phyloP scores from a whole-genome alignment of 2,329 filamentous ascomycete genomes.

The Atkinsonella texensis region DNA sequence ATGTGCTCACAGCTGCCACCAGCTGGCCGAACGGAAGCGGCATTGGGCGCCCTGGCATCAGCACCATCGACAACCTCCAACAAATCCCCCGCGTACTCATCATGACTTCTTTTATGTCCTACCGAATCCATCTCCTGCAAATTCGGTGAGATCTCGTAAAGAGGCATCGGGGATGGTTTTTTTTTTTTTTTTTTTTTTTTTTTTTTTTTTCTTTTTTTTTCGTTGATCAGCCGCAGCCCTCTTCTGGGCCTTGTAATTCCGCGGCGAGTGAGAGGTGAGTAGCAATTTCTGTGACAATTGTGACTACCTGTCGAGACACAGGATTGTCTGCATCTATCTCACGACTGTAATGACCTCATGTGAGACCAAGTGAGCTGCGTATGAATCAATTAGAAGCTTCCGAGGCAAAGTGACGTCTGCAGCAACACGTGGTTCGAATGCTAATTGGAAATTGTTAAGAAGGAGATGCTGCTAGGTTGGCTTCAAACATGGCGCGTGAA shows the following conservation, averaged over 20 bases:
- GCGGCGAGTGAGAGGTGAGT: no score
- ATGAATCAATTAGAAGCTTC: not conserved
- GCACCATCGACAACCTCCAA: slow-evolving; percentile 13
- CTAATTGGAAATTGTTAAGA: no score
- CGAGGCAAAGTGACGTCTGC: not conserved
- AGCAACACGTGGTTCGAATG: not conserved
- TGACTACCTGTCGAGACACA: not conserved
- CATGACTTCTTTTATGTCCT: slow-evolving; percentile 33
- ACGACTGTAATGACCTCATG: not conserved
- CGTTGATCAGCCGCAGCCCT: not conserved
- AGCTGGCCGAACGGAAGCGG: slow-evolving; percentile 10
- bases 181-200: no score
- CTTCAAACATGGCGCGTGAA: slow-evolving; percentile 2
- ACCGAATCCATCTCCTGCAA: slow-evolving; percentile 31
- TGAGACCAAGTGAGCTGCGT: not conserved
- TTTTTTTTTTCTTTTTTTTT: no score
- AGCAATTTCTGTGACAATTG: not conserved
- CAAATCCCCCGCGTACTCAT: slow-evolving; percentile 28
- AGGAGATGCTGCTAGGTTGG: not conserved
- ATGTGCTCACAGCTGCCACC: slow-evolving; percentile 12
- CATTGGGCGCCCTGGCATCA: slow-evolving; percentile 11
- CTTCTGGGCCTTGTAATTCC: no score
- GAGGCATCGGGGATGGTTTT: slow-evolving; percentile 28
- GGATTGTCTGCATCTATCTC: not conserved
- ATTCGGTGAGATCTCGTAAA: slow-evolving; percentile 35